phyloP scores from a whole-genome alignment of 2,329 filamentous ascomycete species.

The Aureobasidium sp. region DNA sequence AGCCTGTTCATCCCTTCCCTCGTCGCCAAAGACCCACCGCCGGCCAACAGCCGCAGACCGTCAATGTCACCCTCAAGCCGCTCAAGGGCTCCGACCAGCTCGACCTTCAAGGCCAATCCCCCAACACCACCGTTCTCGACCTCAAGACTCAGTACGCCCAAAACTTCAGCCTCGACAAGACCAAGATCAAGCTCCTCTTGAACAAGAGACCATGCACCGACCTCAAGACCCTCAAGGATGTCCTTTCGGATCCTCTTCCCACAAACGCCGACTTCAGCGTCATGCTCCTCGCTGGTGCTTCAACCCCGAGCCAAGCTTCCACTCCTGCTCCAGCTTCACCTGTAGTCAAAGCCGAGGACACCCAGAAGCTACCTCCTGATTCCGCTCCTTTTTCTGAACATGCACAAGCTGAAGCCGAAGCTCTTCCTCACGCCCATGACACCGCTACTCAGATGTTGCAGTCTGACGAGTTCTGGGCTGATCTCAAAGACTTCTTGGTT shows the following conservation, averaged over 20 bases:
- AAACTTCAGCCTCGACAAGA: slow-evolving; percentile 55
- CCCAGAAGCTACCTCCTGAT: slow-evolving; percentile 21
- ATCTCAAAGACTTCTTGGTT: slow-evolving; percentile 71
- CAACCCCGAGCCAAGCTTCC: slow-evolving; percentile 10
- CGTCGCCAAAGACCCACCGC: slow-evolving; percentile 33
- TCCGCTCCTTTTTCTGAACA: slow-evolving; percentile 22
- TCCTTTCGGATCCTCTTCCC: slow-evolving; percentile 41
- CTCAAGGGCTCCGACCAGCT: slow-evolving; percentile 69
- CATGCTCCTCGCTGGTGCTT: slow-evolving; percentile 68
- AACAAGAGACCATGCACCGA: slow-evolving; percentile 81
- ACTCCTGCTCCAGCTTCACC: slow-evolving; percentile 31
- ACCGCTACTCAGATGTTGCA: slow-evolving; percentile 47
- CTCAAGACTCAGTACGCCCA: slow-evolving; percentile 63
- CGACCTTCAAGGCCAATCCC: slow-evolving; percentile 51
- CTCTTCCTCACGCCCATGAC: slow-evolving; percentile 41
- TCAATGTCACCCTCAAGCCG: slow-evolving; percentile 61
- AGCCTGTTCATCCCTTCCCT: slow-evolving; percentile 47
- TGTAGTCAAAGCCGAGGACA: slow-evolving; percentile 34
- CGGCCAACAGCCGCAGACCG: slow-evolving; percentile 35
- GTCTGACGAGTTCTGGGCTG: slow-evolving; percentile 74
- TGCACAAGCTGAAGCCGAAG: slow-evolving; percentile 37
- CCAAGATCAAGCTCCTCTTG: slow-evolving; percentile 77
- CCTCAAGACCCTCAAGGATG: slow-evolving; percentile 66
- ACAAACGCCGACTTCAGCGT: slow-evolving; percentile 63
- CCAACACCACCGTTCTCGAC: slow-evolving; percentile 67